Base-by-base conservation (phyloP, 257 asterid species). In the Ballota nigra region DNA sequence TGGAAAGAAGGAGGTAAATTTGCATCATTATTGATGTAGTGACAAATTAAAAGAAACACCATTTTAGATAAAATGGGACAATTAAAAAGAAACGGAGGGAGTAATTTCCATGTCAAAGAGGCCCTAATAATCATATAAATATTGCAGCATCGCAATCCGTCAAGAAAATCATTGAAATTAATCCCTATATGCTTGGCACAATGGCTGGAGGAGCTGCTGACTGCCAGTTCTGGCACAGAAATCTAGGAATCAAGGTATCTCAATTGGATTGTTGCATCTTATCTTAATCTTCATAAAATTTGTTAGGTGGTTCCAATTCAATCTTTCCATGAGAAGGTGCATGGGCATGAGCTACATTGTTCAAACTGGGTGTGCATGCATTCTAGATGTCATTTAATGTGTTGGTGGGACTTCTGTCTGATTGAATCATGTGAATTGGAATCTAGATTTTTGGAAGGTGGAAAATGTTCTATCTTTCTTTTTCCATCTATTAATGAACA, bases 141-240 rank as follows among this genome's bases (percentile, higher is more conserved):
- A 6, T 73, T 31, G 75, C 88, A 92, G 98, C 96, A 49, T 92
- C 97, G 43, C 96, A 92, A 66, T 85, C 96, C 69, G 96, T 89
- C 63, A 92, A 88, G 88, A 92, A 90, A 69, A 92, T 92, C 49
- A 92, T 92, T 68, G 97, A 92, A 79, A 92, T 92, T 65, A 90
- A 88, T 52, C 97, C 95, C 0, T 87, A 92, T 85, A 88, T 90
- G 98, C 96, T 89, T 73, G 96, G 98, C 28, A 92, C 98, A 64
- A 90, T 90, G 98, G 98, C 96, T 78, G 98, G 97, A 74, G 97
- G 98, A 68, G 98, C 94, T 57, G 96, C 97, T 34, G 97, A 91
- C 80, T 91, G 97, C 84, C 97, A 88, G 81, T 91, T 91, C 86
- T 91, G 97, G 97, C 94, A 86, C 84, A 85, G 94, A 63, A 91